Base-by-base conservation (phyloP, 2,329 filamentous ascomycete genomes). In the Pestalotiopsis sp. region DNA sequence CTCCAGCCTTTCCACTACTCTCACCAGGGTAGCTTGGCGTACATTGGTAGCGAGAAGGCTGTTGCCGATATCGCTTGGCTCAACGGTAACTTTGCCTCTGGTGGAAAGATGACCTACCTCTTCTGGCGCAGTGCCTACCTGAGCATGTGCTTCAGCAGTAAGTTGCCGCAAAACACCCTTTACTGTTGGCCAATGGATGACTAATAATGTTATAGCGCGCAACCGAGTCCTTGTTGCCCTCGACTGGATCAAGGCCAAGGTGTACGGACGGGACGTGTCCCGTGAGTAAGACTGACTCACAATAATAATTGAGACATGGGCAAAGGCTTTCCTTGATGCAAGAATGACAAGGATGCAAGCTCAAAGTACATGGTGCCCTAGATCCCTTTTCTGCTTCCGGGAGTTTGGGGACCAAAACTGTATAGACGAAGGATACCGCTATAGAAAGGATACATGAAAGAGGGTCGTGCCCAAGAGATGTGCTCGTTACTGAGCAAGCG, bases 141-240 rank as follows among this genome's bases (percentile, higher is more conserved):
- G 81, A 98, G 94, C 87, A 99, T 99, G 96, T 98, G 95, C 90
- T 99, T 99, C 83, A 98, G 95, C 90, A 95, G 94, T 96, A 89
- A 91, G 93, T 92, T 74, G 63, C 65, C 45, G 23, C 38, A 14
- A 25, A 7, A 38, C n/a, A 25, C 9, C 4, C 13, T 36, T 40
- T 45, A 27, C 13, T 41, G 17, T 4, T 27, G 60, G 6, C 36
- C 20, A 13, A 27, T 23, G 4, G 59, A 66, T 23, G 17, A 52
- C 45, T 52, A 52, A 52, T n/a, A 3, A 52, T 2, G 4, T 12
- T 6, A 65, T 72, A 97, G 93, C 93, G 71, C 94, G 96, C 76
- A 99, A 99, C 86, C 92, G 96, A 80, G 89, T 98, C 75, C 89
- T 99, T 65, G 96, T 99, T 75, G 85, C 93, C 73, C 86, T 97